Percentiles rank a stretch among this genome's conserved stretches.
Evolutionary conservation across 371 early-diverging fungal genomes (phyloP).

Genomic region (Funneliformis caledonium): DNA sequence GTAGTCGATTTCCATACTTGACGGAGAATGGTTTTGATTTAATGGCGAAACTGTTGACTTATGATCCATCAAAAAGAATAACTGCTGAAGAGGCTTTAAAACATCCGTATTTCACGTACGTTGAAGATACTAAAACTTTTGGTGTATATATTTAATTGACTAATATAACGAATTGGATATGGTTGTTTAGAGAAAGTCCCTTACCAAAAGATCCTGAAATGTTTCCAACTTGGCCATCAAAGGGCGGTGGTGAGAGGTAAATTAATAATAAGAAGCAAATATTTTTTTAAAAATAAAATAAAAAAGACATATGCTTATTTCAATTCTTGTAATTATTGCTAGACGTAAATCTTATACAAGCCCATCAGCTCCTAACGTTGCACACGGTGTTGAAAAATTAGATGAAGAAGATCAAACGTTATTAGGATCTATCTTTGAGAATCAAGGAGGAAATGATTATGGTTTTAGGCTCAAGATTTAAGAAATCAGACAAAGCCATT

Average conservation of each 20-base stretch:
- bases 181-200: constrained; percentile 71
- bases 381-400: constrained; percentile 18
- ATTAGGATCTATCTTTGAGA: constrained; percentile 28
- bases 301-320: background rate
- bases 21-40: constrained; percentile 84
- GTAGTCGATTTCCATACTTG: constrained; percentile 68
- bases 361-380: constrained; percentile 28
- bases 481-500: too few species aligned
- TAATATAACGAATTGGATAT: constrained; percentile 6
- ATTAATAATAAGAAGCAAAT: background rate
- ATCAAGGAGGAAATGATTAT: constrained; percentile 24
- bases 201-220: constrained; percentile 89
- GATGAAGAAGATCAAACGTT: constrained; percentile 33
- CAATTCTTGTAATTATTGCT: background rate
- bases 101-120: constrained; percentile 85
- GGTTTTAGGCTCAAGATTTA: constrained; percentile 22
- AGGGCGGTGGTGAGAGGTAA: constrained; percentile 68
- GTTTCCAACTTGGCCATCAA: constrained; percentile 96
- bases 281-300: background rate
- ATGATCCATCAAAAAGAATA: constrained; percentile 88
- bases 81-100: constrained; percentile 84
- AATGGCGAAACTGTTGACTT: constrained; percentile 77
- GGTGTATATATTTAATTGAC: background rate
- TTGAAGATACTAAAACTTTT: background rate
- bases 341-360: constrained; percentile 29